Conservation (phyloP, 1,139 yeast species). For the Spencermartinsiella ligniputridi region DNA sequence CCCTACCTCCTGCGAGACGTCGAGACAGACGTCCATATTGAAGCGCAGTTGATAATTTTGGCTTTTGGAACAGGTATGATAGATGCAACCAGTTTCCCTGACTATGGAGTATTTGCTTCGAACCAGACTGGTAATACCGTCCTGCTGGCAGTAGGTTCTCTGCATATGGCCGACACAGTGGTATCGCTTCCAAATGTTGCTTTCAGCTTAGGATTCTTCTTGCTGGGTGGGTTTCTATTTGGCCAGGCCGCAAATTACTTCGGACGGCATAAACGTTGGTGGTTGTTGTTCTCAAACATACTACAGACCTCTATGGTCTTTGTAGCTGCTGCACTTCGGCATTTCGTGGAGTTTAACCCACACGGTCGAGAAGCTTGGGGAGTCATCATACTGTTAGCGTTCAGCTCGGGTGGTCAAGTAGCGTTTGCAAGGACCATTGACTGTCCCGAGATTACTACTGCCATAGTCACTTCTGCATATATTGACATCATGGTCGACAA, state of each 20-base stretch:
- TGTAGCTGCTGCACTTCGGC: conserved; percentile 4
- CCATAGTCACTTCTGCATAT: conserved; percentile 6
- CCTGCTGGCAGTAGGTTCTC: conserved; percentile 5
- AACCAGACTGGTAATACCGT: conserved; percentile 12
- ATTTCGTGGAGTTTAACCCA: not conserved
- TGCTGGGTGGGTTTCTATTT: conserved; percentile 2
- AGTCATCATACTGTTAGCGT: conserved; percentile 2
- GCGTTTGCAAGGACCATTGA: conserved; percentile 4
- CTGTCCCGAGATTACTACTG: conserved; percentile 6
- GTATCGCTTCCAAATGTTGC: conserved; percentile 4
- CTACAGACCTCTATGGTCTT: not conserved
- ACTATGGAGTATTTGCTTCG: conserved; percentile 8
- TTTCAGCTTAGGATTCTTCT: conserved; percentile 3
- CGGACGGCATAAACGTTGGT: conserved; percentile 4
- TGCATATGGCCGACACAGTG: not conserved
- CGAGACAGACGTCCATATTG: not conserved
- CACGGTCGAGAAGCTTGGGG: not conserved
- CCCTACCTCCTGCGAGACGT: not conserved
- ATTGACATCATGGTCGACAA: conserved; percentile 4
- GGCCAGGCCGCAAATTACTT: conserved; percentile 4
- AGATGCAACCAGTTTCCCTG: conserved; percentile 7
- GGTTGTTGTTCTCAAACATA: not conserved
- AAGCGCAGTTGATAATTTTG: conserved; percentile 4
- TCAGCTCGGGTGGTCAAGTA: conserved; percentile 2
- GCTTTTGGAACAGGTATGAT: conserved; percentile 8